Conservation (phyloP, 2,329 filamentous ascomycete genomes). For the Fusarium devonianum region DNA sequence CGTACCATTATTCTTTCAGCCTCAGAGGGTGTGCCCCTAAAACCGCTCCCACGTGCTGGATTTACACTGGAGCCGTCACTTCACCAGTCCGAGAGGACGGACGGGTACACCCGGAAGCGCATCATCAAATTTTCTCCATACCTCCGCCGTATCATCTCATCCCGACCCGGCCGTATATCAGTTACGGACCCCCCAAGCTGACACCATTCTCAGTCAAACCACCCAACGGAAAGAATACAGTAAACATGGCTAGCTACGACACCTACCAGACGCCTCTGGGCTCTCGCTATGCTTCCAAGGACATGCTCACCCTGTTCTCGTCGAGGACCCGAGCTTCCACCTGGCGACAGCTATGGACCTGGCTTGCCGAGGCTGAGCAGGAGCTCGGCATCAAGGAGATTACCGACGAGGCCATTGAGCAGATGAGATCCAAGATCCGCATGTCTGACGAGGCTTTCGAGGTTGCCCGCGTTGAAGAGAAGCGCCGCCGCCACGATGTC, state of each 20-base stretch:
- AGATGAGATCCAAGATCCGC: conserved; percentile 22
- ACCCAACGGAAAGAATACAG: no score
- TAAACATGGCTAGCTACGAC: no score
- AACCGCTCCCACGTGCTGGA: no score
- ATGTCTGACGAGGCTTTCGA: conserved; percentile 28
- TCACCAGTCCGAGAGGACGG: background rate
- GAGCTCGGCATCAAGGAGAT: conserved; percentile 28
- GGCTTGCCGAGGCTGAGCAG: conserved; percentile 28
- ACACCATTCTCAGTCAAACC: no score
- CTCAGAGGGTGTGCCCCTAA: no score
- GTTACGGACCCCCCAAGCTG: background rate
- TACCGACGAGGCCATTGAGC: conserved; percentile 27
- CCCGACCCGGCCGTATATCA: background rate
- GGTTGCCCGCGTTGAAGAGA: conserved; percentile 27
- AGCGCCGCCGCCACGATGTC: conserved; percentile 25
- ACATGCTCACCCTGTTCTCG: conserved; percentile 20
- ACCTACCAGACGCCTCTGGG: conserved; percentile 21
- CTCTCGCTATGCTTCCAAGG: conserved; percentile 15
- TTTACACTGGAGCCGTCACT: background rate
- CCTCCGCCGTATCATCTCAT: background rate
- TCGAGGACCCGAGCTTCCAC: conserved; percentile 19
- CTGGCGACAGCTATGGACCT: conserved; percentile 30
- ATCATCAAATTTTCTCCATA: background rate
- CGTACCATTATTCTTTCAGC: background rate
- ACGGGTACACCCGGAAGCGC: background rate